phyloP scores from a whole-genome alignment of 163 green algal species.

The Scenedesmus sp. region DNA sequence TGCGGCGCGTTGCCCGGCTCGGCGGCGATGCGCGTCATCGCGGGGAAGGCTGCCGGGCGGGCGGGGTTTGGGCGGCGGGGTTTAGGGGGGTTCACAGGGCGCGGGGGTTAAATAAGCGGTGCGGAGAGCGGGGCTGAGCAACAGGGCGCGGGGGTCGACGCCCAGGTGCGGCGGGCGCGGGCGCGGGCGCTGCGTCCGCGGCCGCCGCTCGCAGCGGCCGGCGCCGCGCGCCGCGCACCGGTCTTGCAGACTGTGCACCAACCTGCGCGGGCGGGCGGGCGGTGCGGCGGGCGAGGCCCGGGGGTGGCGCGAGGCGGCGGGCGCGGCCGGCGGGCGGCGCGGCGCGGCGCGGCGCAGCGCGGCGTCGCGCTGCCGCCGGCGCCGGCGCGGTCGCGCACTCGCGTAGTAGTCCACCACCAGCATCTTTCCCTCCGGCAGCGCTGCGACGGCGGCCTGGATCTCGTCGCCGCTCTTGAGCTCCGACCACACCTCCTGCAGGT shows the following conservation, averaged over 20 bases:
- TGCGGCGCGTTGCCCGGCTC: not conserved
- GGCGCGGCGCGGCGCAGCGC: no score
- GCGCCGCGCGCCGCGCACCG: no score
- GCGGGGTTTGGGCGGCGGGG: no score
- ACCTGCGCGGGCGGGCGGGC: not conserved
- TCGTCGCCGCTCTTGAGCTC: slow-evolving; percentile 8
- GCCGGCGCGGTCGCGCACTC: not conserved
- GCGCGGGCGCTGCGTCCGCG: not conserved
- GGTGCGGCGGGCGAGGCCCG: no score
- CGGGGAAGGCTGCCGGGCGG: slow-evolving; percentile 28
- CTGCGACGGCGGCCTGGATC: not conserved
- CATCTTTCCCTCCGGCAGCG: slow-evolving; percentile 29
- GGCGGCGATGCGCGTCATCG: slow-evolving; percentile 14
- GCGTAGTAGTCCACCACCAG: slow-evolving; percentile 45
- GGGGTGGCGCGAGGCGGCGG: no score
- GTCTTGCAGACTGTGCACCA: slow-evolving; percentile 46
- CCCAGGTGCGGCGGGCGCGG: not conserved
- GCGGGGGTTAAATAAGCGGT: no score
- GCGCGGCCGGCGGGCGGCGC: no score
- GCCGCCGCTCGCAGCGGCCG: no score
- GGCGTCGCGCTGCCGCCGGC: no score
- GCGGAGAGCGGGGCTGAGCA: no score
- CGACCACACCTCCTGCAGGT: slow-evolving; percentile 39
- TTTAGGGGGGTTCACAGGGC: no score
- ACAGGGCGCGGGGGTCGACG: no score